Evolutionary conservation across 805 yeast genomes (phyloP), one percentile per base, ranked within the genome.

Genomic region (Candida pseudoglaebosa): DNA sequence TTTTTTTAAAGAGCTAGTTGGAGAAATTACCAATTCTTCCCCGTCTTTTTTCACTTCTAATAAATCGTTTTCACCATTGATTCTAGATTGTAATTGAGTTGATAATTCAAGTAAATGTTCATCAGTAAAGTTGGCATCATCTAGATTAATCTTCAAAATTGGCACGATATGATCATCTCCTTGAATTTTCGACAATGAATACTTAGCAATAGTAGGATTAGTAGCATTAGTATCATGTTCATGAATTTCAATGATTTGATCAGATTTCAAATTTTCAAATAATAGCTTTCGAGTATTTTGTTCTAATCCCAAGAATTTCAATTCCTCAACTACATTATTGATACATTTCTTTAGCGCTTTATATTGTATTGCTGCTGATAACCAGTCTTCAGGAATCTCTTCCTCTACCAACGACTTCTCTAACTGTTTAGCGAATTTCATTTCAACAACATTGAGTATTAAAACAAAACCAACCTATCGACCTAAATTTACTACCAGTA

Each of bases 361-460:
- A 55, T 84, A 84, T 47, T 82, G 85, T 33, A 84, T 82, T 10
- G 89, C 85, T 5, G 77, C 73, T 20, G 67, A 72, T 0, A 75
- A 62, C 93, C 93, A 84, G 16, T 77, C 82, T 19, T 64, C 67
- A 4, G 91, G 91, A 12, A 83, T 66, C 2, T 73, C 70, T 35
- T 79, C 82, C 39, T 75, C 81, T 26, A 65, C 66, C 17, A 84
- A 67, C 2, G 79, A 73, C 48, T 80, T 77, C 52, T 84, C 83
- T 40, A 81, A 74, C 4, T 75, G 72, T 54, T 84, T 84, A 4
- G 87, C 90, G 54, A 84, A 84, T 70, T 84, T 84, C 91, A 84
- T 84, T 13, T 28, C 35, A 24, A 24, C 20, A 21, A 29, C 20
- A 14, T 29, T n/a, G 32, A 26, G 13, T 26, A 15, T 26, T n/a